Evolutionary conservation across 257 asterid species (phyloP).

Genomic region (Marsdenia floribunda): DNA sequence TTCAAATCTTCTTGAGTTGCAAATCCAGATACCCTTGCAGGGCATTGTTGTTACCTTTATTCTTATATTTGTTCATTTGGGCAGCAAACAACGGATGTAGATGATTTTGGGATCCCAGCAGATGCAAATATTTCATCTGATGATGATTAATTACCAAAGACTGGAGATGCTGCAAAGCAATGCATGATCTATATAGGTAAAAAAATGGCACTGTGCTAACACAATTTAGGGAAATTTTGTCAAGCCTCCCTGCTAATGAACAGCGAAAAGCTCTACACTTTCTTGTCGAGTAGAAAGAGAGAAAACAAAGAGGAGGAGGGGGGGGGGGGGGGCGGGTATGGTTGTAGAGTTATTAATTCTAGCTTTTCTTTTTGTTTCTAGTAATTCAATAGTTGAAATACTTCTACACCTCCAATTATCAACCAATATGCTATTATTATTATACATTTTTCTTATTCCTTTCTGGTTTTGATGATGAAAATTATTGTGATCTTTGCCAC

Average conservation of each 20-base stretch:
- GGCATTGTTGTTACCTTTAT: background rate
- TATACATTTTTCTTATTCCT: too few relatives aligned
- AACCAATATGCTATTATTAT: too few relatives aligned
- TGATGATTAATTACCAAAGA: constrained; percentile 33
- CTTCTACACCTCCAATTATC: background rate
- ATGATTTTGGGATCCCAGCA: constrained; percentile 42
- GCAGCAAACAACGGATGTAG: constrained; percentile 43
- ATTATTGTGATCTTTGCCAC: too few relatives aligned
- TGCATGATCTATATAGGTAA: background rate
- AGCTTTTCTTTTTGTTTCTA: background rate
- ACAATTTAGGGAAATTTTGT: background rate
- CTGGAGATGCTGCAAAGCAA: background rate
- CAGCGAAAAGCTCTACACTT: background rate
- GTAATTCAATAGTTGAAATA: background rate
- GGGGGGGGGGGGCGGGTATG: too few relatives aligned
- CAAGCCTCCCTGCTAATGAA: background rate
- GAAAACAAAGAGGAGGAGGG: background rate
- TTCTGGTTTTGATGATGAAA: background rate
- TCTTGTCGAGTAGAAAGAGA: background rate
- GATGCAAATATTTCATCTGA: constrained; percentile 55
- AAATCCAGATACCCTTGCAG: background rate
- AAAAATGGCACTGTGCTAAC: background rate
- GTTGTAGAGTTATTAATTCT: background rate
- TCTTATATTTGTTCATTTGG: background rate
- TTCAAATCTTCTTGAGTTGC: background rate